Evolutionary conservation across 2,329 filamentous ascomycete genomes (phyloP).

Genomic region (Plenodomus tracheiphilus): DNA sequence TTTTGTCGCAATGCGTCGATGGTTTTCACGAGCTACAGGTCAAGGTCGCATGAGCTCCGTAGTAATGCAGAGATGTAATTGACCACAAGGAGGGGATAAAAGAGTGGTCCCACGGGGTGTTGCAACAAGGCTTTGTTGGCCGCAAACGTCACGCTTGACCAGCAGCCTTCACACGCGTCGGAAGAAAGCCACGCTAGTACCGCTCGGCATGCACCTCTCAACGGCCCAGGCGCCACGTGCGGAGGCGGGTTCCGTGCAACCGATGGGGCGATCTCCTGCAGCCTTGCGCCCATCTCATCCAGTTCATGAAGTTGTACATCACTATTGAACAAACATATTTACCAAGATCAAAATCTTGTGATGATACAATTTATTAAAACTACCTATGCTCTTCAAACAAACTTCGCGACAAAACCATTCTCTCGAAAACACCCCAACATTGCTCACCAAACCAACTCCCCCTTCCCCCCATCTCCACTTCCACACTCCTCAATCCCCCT

Average conservation of each 20-base stretch:
- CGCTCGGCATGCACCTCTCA: conserved; percentile 9
- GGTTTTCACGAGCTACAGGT: neutral
- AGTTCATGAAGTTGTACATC: too few species aligned
- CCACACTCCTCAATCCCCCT: conserved; percentile 12
- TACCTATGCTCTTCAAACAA: too few species aligned
- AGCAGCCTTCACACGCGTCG: conserved; percentile 11
- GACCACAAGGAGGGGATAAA: neutral
- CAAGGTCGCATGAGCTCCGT: conserved; percentile 3
- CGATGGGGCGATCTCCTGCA: neutral
- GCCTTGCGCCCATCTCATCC: neutral
- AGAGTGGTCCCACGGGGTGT: neutral
- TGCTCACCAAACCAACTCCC: conserved; percentile 22
- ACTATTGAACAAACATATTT: too few species aligned
- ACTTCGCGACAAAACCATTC: neutral
- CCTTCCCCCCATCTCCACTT: conserved; percentile 11
- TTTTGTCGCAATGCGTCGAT: neutral
- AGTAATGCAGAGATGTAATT: neutral
- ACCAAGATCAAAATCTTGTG: too few species aligned
- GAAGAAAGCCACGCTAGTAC: conserved; percentile 1
- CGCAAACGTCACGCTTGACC: conserved; percentile 16
- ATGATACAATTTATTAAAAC: too few species aligned
- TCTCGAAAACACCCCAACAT: neutral
- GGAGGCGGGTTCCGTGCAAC: conserved; percentile 10
- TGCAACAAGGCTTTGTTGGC: conserved; percentile 3
- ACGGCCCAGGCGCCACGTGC: conserved; percentile 7